A percentile compares a stretch with the other conserved stretches of the same genome.
phyloP scores from a whole-genome alignment of 257 asterid species.

The Verbascum thapsus region DNA sequence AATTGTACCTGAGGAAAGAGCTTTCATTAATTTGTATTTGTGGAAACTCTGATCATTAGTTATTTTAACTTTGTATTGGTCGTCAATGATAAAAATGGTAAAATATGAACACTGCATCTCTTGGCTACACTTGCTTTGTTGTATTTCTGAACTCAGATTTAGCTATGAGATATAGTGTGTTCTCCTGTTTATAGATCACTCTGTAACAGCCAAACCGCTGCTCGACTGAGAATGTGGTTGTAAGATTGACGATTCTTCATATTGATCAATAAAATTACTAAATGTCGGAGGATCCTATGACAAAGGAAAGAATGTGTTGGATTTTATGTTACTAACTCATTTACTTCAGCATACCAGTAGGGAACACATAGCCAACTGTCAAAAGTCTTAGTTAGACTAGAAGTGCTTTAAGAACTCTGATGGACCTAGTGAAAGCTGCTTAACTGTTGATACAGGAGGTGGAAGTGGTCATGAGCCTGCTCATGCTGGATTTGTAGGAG shows the following conservation, averaged over 20 bases:
- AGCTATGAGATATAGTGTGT: slow-evolving; percentile 2
- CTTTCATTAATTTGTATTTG: slow-evolving; percentile 5
- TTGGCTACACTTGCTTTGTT: slow-evolving; percentile 20
- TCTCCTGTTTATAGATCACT: slow-evolving; percentile 14
- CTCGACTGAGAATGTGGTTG: background rate
- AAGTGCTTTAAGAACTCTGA: slow-evolving; percentile 15
- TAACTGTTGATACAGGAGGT: slow-evolving; percentile 64
- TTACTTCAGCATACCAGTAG: background rate
- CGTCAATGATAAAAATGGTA: background rate
- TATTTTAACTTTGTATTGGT: background rate
- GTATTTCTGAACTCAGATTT: slow-evolving; percentile 2
- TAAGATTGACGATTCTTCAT: slow-evolving; percentile 9
- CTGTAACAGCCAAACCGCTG: slow-evolving; percentile 12
- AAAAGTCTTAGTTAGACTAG: slow-evolving; percentile 25
- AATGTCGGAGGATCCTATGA: slow-evolving; percentile 10
- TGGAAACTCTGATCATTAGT: background rate
- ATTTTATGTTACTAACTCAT: slow-evolving; percentile 17
- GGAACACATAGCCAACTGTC: slow-evolving; percentile 14
- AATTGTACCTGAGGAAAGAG: background rate
- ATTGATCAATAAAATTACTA: slow-evolving; percentile 13
- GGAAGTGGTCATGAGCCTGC: slow-evolving; percentile 99
- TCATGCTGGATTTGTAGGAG: slow-evolving; percentile 99
- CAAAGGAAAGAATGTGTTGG: background rate
- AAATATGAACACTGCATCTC: slow-evolving; percentile 2
- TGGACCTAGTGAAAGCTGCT: slow-evolving; percentile 28